phyloP scores from a whole-genome alignment of 169 alveolate species.

The Eimeria necatrix region DNA sequence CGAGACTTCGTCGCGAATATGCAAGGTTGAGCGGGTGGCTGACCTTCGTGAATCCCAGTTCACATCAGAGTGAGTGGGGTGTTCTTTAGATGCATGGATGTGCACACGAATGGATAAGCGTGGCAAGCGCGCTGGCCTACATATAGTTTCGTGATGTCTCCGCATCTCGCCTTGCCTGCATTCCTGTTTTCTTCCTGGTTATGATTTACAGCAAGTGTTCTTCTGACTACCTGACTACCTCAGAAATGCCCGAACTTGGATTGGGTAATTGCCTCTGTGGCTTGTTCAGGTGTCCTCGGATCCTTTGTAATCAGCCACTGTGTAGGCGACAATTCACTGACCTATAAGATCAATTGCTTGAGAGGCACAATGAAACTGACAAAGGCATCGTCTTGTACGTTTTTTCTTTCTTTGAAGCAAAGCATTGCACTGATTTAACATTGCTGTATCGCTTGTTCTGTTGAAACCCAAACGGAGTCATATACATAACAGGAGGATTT shows the following conservation, averaged over 20 bases:
- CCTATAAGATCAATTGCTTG: slow-evolving; percentile 45
- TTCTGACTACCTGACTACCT: not conserved
- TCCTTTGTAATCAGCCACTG: slow-evolving; percentile 46
- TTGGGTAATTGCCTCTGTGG: not conserved
- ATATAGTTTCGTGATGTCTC: not conserved
- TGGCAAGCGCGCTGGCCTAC: not conserved
- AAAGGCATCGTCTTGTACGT: slow-evolving; percentile 69
- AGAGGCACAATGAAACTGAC: slow-evolving; percentile 65
- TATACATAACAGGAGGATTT: too few species aligned
- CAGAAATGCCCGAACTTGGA: too few species aligned
- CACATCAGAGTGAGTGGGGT: slow-evolving; percentile 4
- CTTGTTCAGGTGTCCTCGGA: slow-evolving; percentile 56
- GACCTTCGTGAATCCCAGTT: slow-evolving; percentile 1
- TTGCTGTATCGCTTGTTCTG: not conserved
- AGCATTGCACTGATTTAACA: not conserved
- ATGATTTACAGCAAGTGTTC: not conserved
- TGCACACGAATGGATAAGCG: not conserved
- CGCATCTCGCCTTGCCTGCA: not conserved
- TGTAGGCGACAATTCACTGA: slow-evolving; percentile 77
- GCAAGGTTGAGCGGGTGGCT: slow-evolving; percentile 67
- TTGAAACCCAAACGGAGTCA: not conserved
- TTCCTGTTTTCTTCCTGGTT: not conserved
- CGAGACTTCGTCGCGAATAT: slow-evolving; percentile 61
- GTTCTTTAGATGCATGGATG: too few species aligned
- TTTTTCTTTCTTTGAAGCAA: not conserved